These are phyloP conservation scores for Roridomyces roridus DNA, from an alignment of 768 basidiomycete genomes.

Conservation along the genomic window DNA sequence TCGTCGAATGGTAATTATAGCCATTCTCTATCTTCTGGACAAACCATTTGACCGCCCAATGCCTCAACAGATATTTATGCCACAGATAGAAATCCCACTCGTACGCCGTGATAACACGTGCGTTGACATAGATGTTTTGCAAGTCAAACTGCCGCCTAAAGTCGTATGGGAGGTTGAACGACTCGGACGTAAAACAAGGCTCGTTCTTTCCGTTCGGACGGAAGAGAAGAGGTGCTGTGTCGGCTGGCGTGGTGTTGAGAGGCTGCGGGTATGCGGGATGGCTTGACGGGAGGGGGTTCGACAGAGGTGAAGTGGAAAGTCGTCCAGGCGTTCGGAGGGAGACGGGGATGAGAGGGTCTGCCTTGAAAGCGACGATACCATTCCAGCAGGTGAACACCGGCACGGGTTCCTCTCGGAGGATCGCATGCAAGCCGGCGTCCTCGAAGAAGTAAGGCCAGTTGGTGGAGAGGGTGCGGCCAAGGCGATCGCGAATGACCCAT, in stretches of 20 bases:
- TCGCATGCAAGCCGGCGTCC: slow-evolving; percentile 34
- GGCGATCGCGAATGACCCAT: slow-evolving; percentile 42
- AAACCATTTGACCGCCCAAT: slow-evolving; percentile 46
- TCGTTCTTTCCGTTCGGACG: slow-evolving; percentile 32
- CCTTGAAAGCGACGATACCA: slow-evolving; percentile 42
- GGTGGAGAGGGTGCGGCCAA: slow-evolving; percentile 32
- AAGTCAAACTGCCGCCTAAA: slow-evolving; percentile 42
- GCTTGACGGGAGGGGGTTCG: neutral
- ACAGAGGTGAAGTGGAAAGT: slow-evolving; percentile 36
- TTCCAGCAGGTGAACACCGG: slow-evolving; percentile 54
- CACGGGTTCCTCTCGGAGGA: slow-evolving; percentile 42
- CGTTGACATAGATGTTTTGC: slow-evolving; percentile 40
- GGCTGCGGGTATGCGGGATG: slow-evolving; percentile 17
- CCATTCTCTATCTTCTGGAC: slow-evolving; percentile 35
- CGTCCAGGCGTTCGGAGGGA: slow-evolving; percentile 34
- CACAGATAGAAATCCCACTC: slow-evolving; percentile 39
- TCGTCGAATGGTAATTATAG: slow-evolving; percentile 37
- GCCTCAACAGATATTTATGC: slow-evolving; percentile 41
- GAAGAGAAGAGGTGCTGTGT: slow-evolving; percentile 25
- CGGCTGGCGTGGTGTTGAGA: slow-evolving; percentile 33
- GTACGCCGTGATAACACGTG: slow-evolving; percentile 43
- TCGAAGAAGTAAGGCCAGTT: slow-evolving; percentile 50
- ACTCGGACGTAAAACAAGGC: slow-evolving; percentile 45
- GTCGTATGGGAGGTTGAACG: slow-evolving; percentile 47
- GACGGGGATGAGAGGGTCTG: slow-evolving; percentile 44